phyloP scores from a whole-genome alignment of 352 stramenopile genomes.

The Globisporangium heterothallicum region DNA sequence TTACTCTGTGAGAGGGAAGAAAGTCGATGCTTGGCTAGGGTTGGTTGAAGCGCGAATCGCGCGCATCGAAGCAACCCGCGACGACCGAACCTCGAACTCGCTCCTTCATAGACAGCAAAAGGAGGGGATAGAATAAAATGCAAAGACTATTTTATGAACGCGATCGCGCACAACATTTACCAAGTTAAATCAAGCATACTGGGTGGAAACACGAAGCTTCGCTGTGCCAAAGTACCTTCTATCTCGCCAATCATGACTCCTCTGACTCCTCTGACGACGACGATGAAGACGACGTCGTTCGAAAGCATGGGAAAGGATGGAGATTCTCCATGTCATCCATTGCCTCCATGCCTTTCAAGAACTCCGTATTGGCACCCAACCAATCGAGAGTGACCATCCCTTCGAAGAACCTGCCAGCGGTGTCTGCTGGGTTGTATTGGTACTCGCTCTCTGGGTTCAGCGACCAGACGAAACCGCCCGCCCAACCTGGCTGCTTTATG shows the following conservation, averaged over 20 bases:
- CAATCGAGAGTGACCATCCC: constrained; percentile 22
- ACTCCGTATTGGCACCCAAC: constrained; percentile 20
- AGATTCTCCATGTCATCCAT: constrained; percentile 32
- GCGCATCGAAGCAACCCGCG: too few relatives aligned
- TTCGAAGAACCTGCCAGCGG: constrained; percentile 16
- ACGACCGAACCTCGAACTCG: background rate
- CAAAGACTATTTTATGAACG: background rate
- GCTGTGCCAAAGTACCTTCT: background rate
- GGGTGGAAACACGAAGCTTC: background rate
- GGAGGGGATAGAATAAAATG: background rate
- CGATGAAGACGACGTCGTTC: background rate
- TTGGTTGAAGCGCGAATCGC: too few relatives aligned
- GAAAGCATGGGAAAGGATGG: constrained; percentile 28
- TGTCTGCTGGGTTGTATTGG: constrained; percentile 35
- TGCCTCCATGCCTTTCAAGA: constrained; percentile 19
- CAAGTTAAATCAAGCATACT: background rate
- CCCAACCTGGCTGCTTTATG: constrained; percentile 24
- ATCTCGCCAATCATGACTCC: background rate
- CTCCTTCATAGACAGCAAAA: background rate
- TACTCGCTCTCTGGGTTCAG: constrained; percentile 35
- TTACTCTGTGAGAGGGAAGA: too few relatives aligned
- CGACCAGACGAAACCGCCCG: constrained; percentile 30
- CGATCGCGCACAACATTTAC: background rate
- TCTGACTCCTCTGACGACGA: background rate
- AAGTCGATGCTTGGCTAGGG: too few relatives aligned